Percentiles rank a stretch among this genome's conserved stretches.
Evolutionary conservation across 305 asterid genomes (phyloP).

Genomic region (Stenogyne calaminthoides): DNA sequence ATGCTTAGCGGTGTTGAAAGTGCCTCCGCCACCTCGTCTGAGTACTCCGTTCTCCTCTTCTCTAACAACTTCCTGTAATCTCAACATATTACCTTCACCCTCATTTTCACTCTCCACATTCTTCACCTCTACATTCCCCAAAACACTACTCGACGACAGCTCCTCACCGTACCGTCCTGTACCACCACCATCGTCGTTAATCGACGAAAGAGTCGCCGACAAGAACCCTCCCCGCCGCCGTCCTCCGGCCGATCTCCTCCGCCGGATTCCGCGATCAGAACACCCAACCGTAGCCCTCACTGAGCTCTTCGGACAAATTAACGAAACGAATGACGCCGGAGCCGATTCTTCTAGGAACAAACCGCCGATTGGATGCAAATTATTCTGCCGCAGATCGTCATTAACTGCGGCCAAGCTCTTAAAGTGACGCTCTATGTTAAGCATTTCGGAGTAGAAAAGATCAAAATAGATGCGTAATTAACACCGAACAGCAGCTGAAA

Average conservation of each 20-base stretch:
- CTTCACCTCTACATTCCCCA: conserved; percentile 53
- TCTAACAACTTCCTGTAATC: conserved; percentile 38
- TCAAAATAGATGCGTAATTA: neutral
- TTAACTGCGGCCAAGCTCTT: conserved; percentile 36
- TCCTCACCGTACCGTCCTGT: conserved; percentile 39
- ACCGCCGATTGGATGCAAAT: conserved; percentile 52
- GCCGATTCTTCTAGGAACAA: conserved; percentile 67
- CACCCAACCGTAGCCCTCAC: conserved; percentile 37
- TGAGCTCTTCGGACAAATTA: conserved; percentile 34
- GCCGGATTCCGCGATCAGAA: conserved; percentile 38
- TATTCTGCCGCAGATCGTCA: conserved; percentile 34
- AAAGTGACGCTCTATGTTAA: conserved; percentile 51
- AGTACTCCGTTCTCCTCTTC: conserved; percentile 41
- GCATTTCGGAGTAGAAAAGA: conserved; percentile 41
- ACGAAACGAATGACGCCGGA: conserved; percentile 60
- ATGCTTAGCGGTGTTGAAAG: conserved; percentile 84
- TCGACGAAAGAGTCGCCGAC: conserved; percentile 63
- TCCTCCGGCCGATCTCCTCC: conserved; percentile 38
- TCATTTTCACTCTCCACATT: conserved; percentile 41
- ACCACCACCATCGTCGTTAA: conserved; percentile 34
- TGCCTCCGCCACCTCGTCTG: conserved; percentile 45
- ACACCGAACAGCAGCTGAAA: conserved; percentile 25
- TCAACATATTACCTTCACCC: conserved; percentile 37
- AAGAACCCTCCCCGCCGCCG: conserved; percentile 42
- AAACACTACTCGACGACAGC: conserved; percentile 46